Conservation (phyloP, 2,329 filamentous ascomycete species). For the Calonectria crousiana region DNA sequence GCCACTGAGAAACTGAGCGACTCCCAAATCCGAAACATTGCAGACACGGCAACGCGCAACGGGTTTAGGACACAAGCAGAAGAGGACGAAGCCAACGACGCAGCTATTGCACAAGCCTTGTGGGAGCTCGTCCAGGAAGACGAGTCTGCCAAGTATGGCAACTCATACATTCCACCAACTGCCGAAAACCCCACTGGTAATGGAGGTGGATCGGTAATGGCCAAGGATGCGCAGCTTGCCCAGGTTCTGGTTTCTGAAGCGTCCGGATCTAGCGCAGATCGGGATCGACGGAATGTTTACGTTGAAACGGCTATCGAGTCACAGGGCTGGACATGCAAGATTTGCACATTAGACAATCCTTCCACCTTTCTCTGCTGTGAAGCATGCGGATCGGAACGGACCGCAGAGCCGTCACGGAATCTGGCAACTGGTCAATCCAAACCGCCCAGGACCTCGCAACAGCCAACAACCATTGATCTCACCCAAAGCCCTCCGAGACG, state of each 20-base stretch:
- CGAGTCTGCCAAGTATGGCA: slow-evolving; percentile 67
- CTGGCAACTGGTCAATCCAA: slow-evolving; percentile 34
- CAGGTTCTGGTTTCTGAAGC: slow-evolving; percentile 20
- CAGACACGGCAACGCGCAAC: slow-evolving; percentile 73
- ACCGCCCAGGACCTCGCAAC: slow-evolving; percentile 23
- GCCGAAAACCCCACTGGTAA: slow-evolving; percentile 64
- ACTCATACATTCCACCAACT: slow-evolving; percentile 63
- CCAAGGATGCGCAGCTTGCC: slow-evolving; percentile 26
- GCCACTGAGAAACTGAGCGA: slow-evolving; percentile 77
- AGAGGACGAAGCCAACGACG: slow-evolving; percentile 89
- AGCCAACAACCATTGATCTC: slow-evolving; percentile 48
- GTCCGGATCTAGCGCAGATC: background rate
- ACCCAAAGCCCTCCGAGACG: slow-evolving; percentile 48
- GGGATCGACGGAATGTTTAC: slow-evolving; percentile 4
- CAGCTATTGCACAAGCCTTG: slow-evolving; percentile 85
- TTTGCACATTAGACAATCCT: slow-evolving; percentile 70
- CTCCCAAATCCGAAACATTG: slow-evolving; percentile 73
- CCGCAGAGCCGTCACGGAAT: slow-evolving; percentile 30
- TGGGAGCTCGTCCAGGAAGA: slow-evolving; percentile 91
- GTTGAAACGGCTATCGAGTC: slow-evolving; percentile 16
- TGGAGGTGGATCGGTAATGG: slow-evolving; percentile 50
- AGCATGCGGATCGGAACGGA: slow-evolving; percentile 64
- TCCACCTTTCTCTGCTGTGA: slow-evolving; percentile 65
- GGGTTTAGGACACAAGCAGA: slow-evolving; percentile 88
- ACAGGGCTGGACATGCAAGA: slow-evolving; percentile 63